Evolutionary conservation across 345 rosid species (phyloP), one percentile per base, ranked within the genome.

Genomic region (Arabis hirsuta): DNA sequence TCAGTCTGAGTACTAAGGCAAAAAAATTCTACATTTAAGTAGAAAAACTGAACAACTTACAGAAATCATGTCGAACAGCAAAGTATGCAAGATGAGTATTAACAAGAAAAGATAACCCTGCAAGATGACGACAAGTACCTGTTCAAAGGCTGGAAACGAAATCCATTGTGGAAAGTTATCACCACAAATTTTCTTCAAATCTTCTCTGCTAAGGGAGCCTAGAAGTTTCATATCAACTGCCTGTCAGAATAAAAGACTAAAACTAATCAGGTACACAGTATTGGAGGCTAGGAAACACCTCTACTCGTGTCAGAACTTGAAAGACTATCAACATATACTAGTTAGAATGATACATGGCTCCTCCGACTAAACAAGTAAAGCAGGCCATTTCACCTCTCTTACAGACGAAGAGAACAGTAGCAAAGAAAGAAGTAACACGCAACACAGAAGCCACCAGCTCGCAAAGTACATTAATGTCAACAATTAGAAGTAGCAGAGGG

Each of bases 101-200:
- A 41, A 45, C 6, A 46, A 31, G 12, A 31, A 4, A 65, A 73
- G 44, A 57, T 50, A 73, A 73, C 3, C 14, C 16, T 9, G 4
- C 0, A 42, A 54, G 39, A 32, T 4, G 61, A 57, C 10, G 62
- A 65, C 24, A 50, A 63, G 44, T 63, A 95, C 99, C 97, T 96
- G 99, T 78, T 96, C 99, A 82, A 77, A 96, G n/a, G 78, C 98
- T 19, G 99, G 98, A 73, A 96, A 96, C 2, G 99, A 96, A 75
- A 96, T 92, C 99, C 99, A 92, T 44, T 85, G 91, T 42, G 99
- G 99, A 77, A 84, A 90, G 73, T 92, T 92, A 73, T 92, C 98
- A 36, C 99, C 98, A 29, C 98, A 96, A 24, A 96, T 83, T 83
- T 92, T 96, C 89, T 79, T 92, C 80, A 95, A 81, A 80, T 95